phyloP scores from a whole-genome alignment of 768 basidiomycete genomes.

The Clitopilus passeckerianus region DNA sequence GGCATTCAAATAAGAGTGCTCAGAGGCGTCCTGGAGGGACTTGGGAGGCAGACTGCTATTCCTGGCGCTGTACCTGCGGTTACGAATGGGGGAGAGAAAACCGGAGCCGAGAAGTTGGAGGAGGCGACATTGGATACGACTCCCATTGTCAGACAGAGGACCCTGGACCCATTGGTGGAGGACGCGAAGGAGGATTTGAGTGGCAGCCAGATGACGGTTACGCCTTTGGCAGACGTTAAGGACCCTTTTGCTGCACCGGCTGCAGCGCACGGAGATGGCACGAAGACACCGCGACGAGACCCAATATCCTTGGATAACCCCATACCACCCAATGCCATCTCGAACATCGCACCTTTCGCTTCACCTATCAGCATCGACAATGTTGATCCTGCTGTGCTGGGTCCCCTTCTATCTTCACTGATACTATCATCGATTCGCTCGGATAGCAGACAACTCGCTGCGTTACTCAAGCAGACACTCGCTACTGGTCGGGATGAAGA shows the following conservation, averaged over 20 bases:
- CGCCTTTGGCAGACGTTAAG: background rate
- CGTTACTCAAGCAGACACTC: slow-evolving; percentile 51
- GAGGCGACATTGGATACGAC: slow-evolving; percentile 45
- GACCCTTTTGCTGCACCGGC: background rate
- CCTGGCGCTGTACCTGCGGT: background rate
- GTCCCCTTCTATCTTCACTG: background rate
- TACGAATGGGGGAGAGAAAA: background rate
- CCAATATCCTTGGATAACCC: background rate
- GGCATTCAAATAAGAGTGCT: slow-evolving; percentile 1
- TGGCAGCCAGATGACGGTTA: background rate
- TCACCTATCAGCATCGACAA: background rate
- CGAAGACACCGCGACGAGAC: too few relatives aligned
- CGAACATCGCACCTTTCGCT: background rate
- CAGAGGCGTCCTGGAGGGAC: background rate
- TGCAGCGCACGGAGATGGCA: background rate
- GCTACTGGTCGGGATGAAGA: slow-evolving; percentile 55
- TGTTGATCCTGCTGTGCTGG: background rate
- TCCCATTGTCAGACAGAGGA: background rate
- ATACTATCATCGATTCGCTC: background rate
- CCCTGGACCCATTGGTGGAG: background rate
- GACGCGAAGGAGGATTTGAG: background rate
- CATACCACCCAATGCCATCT: background rate
- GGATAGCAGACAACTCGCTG: slow-evolving; percentile 19
- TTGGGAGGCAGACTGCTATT: background rate
- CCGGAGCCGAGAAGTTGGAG: slow-evolving; percentile 14